These are phyloP conservation scores for Ophiostoma fasciatum DNA, from an alignment of 2,329 filamentous ascomycete genomes.

Conservation along the genomic window DNA sequence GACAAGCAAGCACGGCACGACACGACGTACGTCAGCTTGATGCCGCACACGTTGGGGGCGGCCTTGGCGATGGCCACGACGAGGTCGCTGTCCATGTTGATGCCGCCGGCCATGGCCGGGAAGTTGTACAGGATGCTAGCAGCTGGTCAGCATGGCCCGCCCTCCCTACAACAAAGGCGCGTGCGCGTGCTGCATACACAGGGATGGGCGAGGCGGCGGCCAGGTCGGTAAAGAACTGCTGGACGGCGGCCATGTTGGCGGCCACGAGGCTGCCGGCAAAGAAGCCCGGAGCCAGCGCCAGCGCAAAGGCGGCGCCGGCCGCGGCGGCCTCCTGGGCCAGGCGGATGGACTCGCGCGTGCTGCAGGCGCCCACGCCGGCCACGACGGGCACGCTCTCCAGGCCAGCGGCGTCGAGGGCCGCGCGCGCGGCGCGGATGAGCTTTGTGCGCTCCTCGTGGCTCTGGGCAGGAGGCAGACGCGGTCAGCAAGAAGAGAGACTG, in stretches of 20 bases:
- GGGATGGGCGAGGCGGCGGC: constrained; percentile 12
- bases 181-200: constrained; percentile 6
- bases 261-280: constrained; percentile 23
- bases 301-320: constrained; percentile 23
- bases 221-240: constrained; percentile 13
- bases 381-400: constrained; percentile 25
- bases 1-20: too few species aligned
- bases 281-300: constrained; percentile 25
- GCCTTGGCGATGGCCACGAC: constrained; percentile 11
- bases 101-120: constrained; percentile 11
- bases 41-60: constrained; percentile 13
- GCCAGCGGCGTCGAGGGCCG: constrained; percentile 8
- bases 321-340: constrained; percentile 22
- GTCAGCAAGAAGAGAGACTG: not conserved
- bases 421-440: constrained; percentile 3
- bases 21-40: constrained; percentile 10
- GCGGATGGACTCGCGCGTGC: constrained; percentile 20
- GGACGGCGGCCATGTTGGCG: constrained; percentile 9
- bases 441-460: constrained; percentile 5
- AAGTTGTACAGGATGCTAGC: constrained; percentile 15
- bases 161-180: not conserved
- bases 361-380: constrained; percentile 27
- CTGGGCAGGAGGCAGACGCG: too few species aligned
- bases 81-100: constrained; percentile 14
- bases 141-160: not conserved